Conservation (phyloP, 169 alveolate genomes). For the Plasmodium yoelii region DNA sequence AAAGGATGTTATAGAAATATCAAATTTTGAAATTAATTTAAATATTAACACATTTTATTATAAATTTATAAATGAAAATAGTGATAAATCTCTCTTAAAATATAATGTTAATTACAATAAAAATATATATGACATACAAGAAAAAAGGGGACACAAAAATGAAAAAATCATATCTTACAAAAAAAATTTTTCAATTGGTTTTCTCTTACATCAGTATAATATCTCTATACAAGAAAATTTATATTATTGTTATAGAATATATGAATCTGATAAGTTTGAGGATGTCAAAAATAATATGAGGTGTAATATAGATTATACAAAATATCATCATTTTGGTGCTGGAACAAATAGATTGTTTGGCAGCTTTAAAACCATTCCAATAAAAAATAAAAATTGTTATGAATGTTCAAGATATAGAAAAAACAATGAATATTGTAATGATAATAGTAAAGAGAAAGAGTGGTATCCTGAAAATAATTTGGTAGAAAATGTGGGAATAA, state of each 20-base stretch:
- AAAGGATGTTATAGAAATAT: constrained; percentile 35
- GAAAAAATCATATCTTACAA: constrained; percentile 20
- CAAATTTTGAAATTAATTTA: constrained; percentile 33
- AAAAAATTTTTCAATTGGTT: not conserved
- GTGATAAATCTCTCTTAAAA: constrained; percentile 9
- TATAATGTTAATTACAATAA: constrained; percentile 29
- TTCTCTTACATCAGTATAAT: not conserved
- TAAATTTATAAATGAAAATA: constrained; percentile 12
- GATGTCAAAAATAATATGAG: no score
- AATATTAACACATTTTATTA: constrained; percentile 44
- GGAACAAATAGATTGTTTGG: no score
- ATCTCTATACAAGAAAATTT: constrained; percentile 8
- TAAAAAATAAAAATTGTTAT: no score
- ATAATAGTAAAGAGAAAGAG: no score
- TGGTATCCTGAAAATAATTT: no score
- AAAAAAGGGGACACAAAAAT: not conserved
- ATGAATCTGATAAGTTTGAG: no score
- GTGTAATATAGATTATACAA: no score
- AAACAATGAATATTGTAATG: no score
- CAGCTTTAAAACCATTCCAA: no score
- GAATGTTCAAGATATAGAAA: no score
- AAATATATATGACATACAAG: constrained; percentile 50
- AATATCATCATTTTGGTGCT: no score
- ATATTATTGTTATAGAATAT: constrained; percentile 8
- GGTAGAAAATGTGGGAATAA: no score